Conservation (phyloP, 148 eudicot genomes). For the Chenopodium formosanum region DNA sequence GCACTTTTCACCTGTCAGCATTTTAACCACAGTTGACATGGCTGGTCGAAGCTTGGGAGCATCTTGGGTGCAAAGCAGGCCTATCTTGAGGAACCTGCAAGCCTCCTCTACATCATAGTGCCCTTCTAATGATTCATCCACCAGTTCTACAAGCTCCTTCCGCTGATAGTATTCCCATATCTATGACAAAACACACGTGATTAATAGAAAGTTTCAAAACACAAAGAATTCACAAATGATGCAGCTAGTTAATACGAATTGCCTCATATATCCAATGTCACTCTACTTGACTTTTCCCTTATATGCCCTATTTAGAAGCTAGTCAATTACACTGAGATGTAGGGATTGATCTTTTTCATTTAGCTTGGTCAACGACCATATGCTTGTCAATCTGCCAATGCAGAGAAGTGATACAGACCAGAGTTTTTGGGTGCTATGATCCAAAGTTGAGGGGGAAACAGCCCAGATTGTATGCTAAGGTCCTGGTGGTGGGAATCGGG, state of each 20-base stretch:
- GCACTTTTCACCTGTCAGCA: slow-evolving; percentile 35
- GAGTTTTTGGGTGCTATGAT: too few relatives aligned
- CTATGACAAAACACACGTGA: slow-evolving; percentile 20
- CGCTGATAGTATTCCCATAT: slow-evolving; percentile 39
- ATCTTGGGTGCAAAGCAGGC: slow-evolving; percentile 58
- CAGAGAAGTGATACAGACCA: background rate
- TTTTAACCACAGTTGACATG: slow-evolving; percentile 51
- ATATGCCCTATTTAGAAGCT: background rate
- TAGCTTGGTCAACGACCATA: background rate
- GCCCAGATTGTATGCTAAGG: too few relatives aligned
- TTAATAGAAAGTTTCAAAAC: background rate
- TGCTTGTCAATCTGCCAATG: background rate
- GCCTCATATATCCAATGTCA: background rate
- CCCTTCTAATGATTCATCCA: slow-evolving; percentile 38
- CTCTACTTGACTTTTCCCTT: background rate
- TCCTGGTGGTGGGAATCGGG: too few relatives aligned
- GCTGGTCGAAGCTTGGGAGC: slow-evolving; percentile 45
- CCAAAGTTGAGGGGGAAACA: too few relatives aligned
- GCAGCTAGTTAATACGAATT: background rate
- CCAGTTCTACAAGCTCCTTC: slow-evolving; percentile 29
- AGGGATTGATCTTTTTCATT: background rate
- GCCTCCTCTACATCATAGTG: slow-evolving; percentile 42
- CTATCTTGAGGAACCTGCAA: slow-evolving; percentile 41
- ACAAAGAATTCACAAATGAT: background rate
- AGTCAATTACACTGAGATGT: background rate